Percentiles rank a stretch among this genome's conserved stretches.
These are phyloP conservation scores for Trifolium dubium DNA, from an alignment of 306 rosid genomes.

Conservation along the genomic window DNA sequence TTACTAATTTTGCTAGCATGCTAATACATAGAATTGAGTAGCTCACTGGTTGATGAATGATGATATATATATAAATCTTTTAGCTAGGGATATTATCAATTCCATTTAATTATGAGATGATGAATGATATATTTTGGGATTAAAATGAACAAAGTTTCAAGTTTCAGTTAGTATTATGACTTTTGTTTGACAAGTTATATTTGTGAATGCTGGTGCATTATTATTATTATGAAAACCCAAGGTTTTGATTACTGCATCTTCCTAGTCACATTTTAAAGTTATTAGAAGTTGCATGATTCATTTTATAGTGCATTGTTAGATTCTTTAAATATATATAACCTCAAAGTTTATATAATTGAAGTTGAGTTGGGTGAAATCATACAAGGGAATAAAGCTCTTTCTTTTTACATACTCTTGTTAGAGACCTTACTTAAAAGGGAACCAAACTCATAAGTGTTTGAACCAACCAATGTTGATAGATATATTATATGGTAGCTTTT, in stretches of 20 bases:
- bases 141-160: slow-evolving; percentile 1
- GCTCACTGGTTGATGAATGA: slow-evolving; percentile 25
- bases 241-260: neutral
- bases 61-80: slow-evolving; percentile 26
- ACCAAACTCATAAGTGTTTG: too few relatives aligned
- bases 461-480: too few relatives aligned
- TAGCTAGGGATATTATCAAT: slow-evolving; percentile 11
- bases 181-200: neutral
- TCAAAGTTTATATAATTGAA: too few relatives aligned
- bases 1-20: slow-evolving; percentile 34
- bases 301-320: too few relatives aligned
- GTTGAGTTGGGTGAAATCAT: too few relatives aligned
- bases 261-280: neutral
- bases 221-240: slow-evolving; percentile 9
- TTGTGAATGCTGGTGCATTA: neutral
- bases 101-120: neutral
- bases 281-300: neutral
- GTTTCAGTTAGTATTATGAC: slow-evolving; percentile 14
- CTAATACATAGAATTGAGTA: slow-evolving; percentile 43
- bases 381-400: too few relatives aligned
- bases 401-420: too few relatives aligned
- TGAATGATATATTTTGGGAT: slow-evolving; percentile 27
- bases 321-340: too few relatives aligned
- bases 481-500: too few relatives aligned
- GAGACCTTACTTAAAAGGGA: too few relatives aligned